These are phyloP conservation scores for Syzygium syzygioides DNA, from an alignment of 441 rosid species.

Conservation along the genomic window DNA sequence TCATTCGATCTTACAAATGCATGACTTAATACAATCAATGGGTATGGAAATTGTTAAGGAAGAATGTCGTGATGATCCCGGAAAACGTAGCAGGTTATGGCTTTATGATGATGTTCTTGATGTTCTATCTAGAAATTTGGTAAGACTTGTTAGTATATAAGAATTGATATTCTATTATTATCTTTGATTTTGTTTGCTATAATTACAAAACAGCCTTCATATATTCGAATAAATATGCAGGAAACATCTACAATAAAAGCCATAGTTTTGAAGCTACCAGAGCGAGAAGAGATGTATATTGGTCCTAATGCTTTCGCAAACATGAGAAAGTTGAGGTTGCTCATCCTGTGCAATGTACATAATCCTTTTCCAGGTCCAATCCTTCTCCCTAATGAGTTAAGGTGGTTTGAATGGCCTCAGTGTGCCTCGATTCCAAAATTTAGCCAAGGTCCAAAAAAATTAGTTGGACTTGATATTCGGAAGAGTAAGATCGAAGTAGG, in stretches of 20 bases:
- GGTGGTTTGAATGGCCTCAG: not conserved
- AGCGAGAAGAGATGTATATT: not conserved
- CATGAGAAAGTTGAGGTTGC: not conserved
- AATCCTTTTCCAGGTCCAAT: not conserved
- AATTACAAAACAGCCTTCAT: not conserved
- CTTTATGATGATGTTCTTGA: too few relatives aligned
- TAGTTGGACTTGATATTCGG: not conserved
- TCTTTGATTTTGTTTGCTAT: not conserved
- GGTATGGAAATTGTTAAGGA: too few relatives aligned
- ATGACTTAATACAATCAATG: too few relatives aligned
- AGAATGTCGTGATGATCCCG: too few relatives aligned
- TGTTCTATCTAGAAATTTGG: too few relatives aligned
- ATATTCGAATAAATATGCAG: not conserved
- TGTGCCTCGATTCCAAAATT: too few relatives aligned
- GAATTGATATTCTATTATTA: not conserved
- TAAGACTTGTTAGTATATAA: too few relatives aligned
- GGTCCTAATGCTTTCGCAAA: not conserved
- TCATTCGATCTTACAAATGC: rapidly evolving
- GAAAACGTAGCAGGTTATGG: too few relatives aligned
- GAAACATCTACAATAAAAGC: rapidly evolving
- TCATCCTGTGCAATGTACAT: not conserved
- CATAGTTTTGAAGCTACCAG: not conserved
- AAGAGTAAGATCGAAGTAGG: not conserved
- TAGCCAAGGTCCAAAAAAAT: not conserved
- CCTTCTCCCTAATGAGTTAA: not conserved